Conservation (phyloP, 2,329 filamentous ascomycete genomes). For the Thermoascus crustaceus region DNA sequence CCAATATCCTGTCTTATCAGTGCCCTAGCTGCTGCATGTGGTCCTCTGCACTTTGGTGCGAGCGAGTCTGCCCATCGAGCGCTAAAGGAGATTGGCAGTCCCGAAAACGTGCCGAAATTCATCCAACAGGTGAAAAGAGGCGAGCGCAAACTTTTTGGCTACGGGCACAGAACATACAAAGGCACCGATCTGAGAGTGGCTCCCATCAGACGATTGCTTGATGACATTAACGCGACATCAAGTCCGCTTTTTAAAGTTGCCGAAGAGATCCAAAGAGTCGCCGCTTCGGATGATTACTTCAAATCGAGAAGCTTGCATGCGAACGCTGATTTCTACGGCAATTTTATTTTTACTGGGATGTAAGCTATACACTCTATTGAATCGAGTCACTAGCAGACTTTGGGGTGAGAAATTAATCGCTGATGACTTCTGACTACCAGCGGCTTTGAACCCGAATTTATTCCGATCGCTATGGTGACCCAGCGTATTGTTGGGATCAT, state of each 20-base stretch:
- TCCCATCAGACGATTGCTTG: conserved; percentile 17
- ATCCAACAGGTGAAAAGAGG: conserved; percentile 21
- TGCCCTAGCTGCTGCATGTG: conserved; percentile 47
- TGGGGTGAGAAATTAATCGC: not conserved
- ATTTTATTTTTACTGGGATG: conserved; percentile 37
- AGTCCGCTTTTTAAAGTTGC: conserved; percentile 18
- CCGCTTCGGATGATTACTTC: conserved; percentile 21
- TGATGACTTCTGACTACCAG: conserved; percentile 7
- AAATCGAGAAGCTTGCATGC: conserved; percentile 27
- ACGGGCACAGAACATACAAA: conserved; percentile 26
- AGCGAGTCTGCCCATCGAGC: conserved; percentile 48
- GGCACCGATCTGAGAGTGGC: conserved; percentile 20
- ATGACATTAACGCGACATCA: conserved; percentile 11
- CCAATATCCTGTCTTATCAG: conserved; percentile 46
- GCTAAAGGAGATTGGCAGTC: conserved; percentile 14
- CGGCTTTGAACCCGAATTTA: conserved; percentile 21
- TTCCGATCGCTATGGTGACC: conserved; percentile 22
- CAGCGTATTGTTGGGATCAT: conserved; percentile 26
- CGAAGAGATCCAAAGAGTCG: conserved; percentile 18
- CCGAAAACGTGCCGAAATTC: conserved; percentile 21
- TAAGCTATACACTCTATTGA: conserved; percentile 13
- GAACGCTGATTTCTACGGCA: conserved; percentile 40
- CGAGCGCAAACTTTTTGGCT: conserved; percentile 21
- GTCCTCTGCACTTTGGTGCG: conserved; percentile 53
- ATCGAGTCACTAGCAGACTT: too few species aligned